A percentile compares a stretch with the other conserved stretches of the same genome.
phyloP scores from a whole-genome alignment of 2,329 filamentous ascomycete species.

The Aureobasidium vineae region DNA sequence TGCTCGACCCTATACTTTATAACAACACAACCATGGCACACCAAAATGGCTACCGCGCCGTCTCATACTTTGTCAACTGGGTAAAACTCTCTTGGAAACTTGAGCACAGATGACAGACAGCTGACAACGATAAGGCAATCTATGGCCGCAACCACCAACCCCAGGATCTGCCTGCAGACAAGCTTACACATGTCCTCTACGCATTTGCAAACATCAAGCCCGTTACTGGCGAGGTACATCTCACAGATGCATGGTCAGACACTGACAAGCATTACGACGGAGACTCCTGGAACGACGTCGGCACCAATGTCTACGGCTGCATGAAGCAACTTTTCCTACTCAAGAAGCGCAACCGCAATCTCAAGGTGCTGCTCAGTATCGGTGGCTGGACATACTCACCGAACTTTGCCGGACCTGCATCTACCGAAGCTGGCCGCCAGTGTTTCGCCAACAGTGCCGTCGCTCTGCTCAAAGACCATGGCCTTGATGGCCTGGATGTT shows the following conservation, averaged over 20 bases:
- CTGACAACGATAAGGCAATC: slow-evolving; percentile 60
- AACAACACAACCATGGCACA: slow-evolving; percentile 14
- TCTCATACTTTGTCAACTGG: slow-evolving; percentile 75
- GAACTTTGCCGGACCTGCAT: slow-evolving; percentile 71
- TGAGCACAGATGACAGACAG: not conserved
- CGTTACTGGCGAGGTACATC: slow-evolving; percentile 74
- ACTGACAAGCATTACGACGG: slow-evolving; percentile 64
- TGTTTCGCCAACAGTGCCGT: slow-evolving; percentile 71
- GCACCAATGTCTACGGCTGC: slow-evolving; percentile 72
- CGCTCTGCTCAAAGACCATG: slow-evolving; percentile 72
- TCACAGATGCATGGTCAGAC: slow-evolving; percentile 69
- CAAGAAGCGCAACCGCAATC: slow-evolving; percentile 71
- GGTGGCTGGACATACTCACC: slow-evolving; percentile 77
- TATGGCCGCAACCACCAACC: slow-evolving; percentile 84
- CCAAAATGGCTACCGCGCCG: slow-evolving; percentile 58
- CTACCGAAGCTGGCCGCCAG: slow-evolving; percentile 59
- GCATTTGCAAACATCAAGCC: slow-evolving; percentile 82
- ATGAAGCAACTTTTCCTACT: slow-evolving; percentile 73
- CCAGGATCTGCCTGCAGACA: slow-evolving; percentile 74
- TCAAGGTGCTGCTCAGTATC: slow-evolving; percentile 79
- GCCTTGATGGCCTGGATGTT: slow-evolving; percentile 59
- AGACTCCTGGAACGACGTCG: slow-evolving; percentile 65
- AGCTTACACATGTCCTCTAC: slow-evolving; percentile 86
- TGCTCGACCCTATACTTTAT: not conserved
- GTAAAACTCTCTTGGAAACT: slow-evolving; percentile 28